Conservation (phyloP, 805 yeast species). For the Wickerhamomyces bovis region DNA sequence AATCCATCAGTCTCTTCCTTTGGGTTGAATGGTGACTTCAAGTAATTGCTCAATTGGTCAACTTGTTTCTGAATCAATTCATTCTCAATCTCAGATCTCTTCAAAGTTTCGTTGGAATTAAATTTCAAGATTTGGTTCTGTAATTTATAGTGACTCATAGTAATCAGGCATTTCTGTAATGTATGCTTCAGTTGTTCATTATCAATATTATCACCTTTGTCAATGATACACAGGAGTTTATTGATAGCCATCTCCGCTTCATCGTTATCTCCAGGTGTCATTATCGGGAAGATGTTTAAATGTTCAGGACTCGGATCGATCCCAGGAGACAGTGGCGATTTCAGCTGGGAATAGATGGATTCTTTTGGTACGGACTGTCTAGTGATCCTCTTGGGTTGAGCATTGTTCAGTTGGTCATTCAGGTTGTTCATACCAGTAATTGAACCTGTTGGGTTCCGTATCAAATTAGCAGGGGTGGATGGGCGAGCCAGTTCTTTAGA, state of each 20-base stretch:
- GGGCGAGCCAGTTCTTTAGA: background rate
- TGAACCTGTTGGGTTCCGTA: background rate
- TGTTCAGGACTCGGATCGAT: background rate
- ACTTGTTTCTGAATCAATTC: conserved; percentile 20
- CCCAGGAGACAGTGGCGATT: conserved; percentile 8
- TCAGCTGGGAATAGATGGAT: conserved; percentile 5
- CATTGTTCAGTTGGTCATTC: background rate
- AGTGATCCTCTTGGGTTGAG: background rate
- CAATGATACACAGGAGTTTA: conserved; percentile 1
- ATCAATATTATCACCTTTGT: conserved; percentile 2
- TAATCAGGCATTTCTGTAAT: conserved; percentile 10
- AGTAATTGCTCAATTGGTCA: conserved; percentile 8
- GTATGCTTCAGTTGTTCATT: background rate
- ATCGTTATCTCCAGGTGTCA: background rate
- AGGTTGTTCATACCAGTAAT: background rate
- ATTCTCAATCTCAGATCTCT: conserved; percentile 18
- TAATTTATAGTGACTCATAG: conserved; percentile 17
- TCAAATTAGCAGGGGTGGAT: background rate
- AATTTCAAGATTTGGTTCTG: conserved; percentile 17
- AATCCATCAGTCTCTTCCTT: background rate
- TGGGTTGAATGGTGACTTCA: conserved; percentile 18
- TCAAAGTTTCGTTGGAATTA: conserved; percentile 14
- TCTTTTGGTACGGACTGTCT: background rate
- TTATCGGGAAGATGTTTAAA: background rate
- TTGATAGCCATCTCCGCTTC: conserved; percentile 1